Percentiles rank a stretch among this genome's conserved stretches.
These are phyloP conservation scores for Citrus glauca DNA, from an alignment of 345 rosid genomes.

Conservation along the genomic window DNA sequence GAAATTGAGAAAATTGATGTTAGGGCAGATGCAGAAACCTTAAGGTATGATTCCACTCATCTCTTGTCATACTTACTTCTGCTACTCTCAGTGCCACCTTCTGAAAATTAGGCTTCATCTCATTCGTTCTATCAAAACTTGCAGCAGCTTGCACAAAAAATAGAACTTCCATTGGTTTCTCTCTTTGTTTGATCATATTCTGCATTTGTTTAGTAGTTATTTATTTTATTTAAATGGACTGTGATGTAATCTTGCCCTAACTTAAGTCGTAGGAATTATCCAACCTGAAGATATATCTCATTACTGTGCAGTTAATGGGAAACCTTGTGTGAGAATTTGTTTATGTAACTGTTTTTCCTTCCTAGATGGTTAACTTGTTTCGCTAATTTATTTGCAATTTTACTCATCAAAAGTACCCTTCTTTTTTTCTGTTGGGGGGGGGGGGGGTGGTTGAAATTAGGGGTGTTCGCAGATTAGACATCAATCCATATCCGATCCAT, in stretches of 20 bases:
- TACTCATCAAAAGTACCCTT: background rate
- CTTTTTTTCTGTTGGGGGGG: too few species aligned
- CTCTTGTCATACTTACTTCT: background rate
- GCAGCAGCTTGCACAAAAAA: background rate
- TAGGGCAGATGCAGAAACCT: constrained; percentile 87
- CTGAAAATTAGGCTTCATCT: background rate
- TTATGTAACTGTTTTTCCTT: background rate
- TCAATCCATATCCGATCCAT: too few species aligned
- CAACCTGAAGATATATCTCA: background rate
- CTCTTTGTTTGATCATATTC: background rate
- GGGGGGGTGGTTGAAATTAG: too few species aligned
- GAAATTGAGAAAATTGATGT: constrained; percentile 86
- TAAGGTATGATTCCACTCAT: constrained; percentile 39
- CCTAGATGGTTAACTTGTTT: background rate
- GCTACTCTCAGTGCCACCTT: background rate
- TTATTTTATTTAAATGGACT: background rate
- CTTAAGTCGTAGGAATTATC: background rate
- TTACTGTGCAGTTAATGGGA: background rate
- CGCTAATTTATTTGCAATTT: background rate
- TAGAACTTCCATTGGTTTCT: background rate
- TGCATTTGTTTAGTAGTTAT: background rate
- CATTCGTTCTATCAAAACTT: background rate
- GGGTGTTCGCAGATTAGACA: too few species aligned
- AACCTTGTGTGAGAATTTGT: background rate
- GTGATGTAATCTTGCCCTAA: background rate